Evolutionary conservation across 148 eudicot genomes (phyloP).

Genomic region (Pouteria glomerata): DNA sequence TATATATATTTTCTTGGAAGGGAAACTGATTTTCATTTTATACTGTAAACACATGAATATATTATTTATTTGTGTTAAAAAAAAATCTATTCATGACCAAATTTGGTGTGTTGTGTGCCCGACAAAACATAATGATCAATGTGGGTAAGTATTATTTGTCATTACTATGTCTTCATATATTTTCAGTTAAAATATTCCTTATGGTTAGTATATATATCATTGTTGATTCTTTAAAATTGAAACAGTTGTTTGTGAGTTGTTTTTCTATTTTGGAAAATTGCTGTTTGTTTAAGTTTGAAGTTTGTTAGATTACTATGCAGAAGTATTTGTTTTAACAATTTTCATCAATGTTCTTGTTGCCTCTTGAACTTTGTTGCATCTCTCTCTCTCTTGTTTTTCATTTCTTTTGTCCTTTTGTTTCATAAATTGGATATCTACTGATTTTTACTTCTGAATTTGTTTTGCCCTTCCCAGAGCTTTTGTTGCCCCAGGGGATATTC

Average conservation of each 20-base stretch:
- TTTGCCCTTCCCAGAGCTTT: conserved; percentile 59
- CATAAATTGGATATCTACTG: neutral
- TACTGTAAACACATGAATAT: too few species aligned
- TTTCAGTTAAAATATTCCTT: too few species aligned
- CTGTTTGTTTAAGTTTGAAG: neutral
- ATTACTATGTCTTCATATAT: neutral
- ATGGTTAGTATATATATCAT: neutral
- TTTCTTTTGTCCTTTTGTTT: too few species aligned
- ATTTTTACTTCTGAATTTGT: conserved; percentile 3
- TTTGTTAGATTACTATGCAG: neutral
- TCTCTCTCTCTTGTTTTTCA: neutral
- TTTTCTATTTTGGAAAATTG: neutral
- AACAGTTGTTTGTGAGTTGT: neutral
- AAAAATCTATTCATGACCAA: too few species aligned
- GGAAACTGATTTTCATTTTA: too few species aligned
- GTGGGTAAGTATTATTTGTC: neutral
- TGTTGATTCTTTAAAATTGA: neutral
- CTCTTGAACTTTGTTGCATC: neutral
- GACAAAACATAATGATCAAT: neutral
- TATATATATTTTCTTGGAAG: too few species aligned
- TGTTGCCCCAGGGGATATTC: conserved; percentile 79
- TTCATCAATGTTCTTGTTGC: too few species aligned
- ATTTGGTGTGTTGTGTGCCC: neutral
- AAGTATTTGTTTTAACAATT: neutral
- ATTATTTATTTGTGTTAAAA: too few species aligned